Evolutionary conservation across 208 protist genomes (phyloP).

Genomic region (Acanthamoeba polyphaga): DNA sequence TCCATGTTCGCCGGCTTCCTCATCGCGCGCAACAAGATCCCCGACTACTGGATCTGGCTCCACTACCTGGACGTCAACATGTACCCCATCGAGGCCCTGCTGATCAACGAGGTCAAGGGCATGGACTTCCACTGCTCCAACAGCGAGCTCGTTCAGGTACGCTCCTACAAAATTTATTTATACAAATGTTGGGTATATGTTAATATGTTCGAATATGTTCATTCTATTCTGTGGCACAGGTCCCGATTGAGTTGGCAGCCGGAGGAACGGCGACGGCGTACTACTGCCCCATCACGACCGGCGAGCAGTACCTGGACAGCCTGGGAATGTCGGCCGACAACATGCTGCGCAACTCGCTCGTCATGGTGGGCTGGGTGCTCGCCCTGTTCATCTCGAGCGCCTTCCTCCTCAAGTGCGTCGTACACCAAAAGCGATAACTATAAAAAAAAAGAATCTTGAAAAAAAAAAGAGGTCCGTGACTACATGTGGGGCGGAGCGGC

Average conservation of each 20-base stretch:
- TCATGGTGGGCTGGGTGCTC: slow-evolving; percentile 41
- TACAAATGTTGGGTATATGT: too few relatives aligned
- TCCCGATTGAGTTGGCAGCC: not conserved
- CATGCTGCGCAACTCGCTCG: slow-evolving; percentile 43
- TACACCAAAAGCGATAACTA: slow-evolving; percentile 45
- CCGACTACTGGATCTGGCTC: slow-evolving; percentile 25
- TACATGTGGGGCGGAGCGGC: too few relatives aligned
- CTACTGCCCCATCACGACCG: slow-evolving; percentile 52
- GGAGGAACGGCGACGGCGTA: not conserved
- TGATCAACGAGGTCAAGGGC: slow-evolving; percentile 14
- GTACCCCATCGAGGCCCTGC: slow-evolving; percentile 51
- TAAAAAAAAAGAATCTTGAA: too few relatives aligned
- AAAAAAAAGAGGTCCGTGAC: too few relatives aligned
- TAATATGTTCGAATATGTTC: too few relatives aligned
- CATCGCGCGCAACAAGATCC: slow-evolving; percentile 44
- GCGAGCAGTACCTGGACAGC: not conserved
- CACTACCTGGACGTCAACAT: slow-evolving; percentile 71
- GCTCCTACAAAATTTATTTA: not conserved
- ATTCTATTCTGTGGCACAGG: too few relatives aligned
- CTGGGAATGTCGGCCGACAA: slow-evolving; percentile 29
- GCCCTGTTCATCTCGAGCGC: not conserved
- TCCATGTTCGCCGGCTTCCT: slow-evolving; percentile 43
- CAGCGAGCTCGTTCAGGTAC: not conserved
- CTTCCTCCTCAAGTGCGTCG: slow-evolving; percentile 43
- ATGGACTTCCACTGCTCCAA: not conserved